Conservation (phyloP, 2,329 filamentous ascomycete genomes). For the Blastomyces percursus region DNA sequence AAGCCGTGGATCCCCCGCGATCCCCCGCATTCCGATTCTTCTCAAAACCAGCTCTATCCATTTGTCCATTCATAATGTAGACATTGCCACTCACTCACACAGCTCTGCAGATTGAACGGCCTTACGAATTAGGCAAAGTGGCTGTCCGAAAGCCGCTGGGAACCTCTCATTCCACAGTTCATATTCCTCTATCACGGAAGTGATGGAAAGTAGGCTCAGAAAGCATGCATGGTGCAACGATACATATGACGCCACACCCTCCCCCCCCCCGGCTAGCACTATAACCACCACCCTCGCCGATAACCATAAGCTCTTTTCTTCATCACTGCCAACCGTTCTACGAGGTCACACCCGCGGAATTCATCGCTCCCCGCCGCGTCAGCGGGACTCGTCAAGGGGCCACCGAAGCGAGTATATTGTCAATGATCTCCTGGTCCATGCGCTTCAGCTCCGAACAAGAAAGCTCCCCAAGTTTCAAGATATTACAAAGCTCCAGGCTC, state of each 20-base stretch:
- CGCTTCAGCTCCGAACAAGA: neutral
- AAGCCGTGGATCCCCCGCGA: conserved; percentile 47
- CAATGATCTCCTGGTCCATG: neutral
- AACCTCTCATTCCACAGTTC: too few relatives aligned
- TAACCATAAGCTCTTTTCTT: too few relatives aligned
- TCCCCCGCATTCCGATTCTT: conserved; percentile 49
- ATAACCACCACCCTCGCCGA: too few relatives aligned
- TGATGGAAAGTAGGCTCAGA: too few relatives aligned
- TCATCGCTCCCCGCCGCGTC: neutral
- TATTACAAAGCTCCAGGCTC: neutral
- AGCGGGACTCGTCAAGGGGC: neutral
- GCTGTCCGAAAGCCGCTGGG: too few relatives aligned
- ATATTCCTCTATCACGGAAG: conserved; percentile 38
- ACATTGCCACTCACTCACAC: neutral
- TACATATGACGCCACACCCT: too few relatives aligned
- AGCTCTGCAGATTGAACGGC: conserved; percentile 44
- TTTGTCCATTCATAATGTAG: neutral
- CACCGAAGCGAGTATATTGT: neutral
- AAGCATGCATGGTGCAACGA: too few relatives aligned
- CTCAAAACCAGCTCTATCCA: conserved; percentile 25
- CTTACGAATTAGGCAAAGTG: conserved; percentile 19
- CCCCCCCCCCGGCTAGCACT: too few relatives aligned
- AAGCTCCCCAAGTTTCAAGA: neutral
- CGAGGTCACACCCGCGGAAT: neutral
- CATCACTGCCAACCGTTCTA: too few relatives aligned